Evolutionary conservation across 2,329 filamentous ascomycete species (phyloP).

Genomic region (Aspergillus vadensis): DNA sequence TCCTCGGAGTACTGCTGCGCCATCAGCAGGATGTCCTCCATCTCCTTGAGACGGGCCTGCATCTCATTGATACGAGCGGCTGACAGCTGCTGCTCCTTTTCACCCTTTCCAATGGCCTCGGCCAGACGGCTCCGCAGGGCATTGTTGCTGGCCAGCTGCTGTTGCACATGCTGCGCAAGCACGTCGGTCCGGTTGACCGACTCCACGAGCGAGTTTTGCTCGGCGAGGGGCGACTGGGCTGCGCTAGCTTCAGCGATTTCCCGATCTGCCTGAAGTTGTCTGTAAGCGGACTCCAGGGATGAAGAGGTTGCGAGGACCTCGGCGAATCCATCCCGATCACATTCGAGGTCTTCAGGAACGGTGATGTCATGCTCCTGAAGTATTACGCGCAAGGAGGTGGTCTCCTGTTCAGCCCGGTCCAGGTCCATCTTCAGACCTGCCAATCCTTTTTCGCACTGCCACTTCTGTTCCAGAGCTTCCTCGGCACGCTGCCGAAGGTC

Average conservation of each 20-base stretch:
- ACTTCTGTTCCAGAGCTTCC: constrained; percentile 92
- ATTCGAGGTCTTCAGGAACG: constrained; percentile 63
- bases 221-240: constrained; percentile 71
- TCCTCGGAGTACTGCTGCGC: constrained; percentile 88
- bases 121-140: constrained; percentile 74
- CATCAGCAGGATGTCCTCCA: constrained; percentile 80
- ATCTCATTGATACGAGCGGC: constrained; percentile 80
- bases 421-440: constrained; percentile 92
- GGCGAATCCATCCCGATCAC: constrained; percentile 45
- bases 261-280: constrained; percentile 69
- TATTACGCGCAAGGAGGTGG: constrained; percentile 74
- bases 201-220: constrained; percentile 67
- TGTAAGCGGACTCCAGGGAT: constrained; percentile 72
- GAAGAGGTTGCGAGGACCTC: constrained; percentile 63
- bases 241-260: constrained; percentile 67
- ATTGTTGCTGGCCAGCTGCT: constrained; percentile 77
- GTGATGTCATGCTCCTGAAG: constrained; percentile 81
- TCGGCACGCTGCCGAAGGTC: constrained; percentile 83
- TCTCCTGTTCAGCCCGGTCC: constrained; percentile 92
- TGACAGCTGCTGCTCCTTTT: constrained; percentile 78
- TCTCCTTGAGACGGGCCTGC: constrained; percentile 73
- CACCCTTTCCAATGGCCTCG: constrained; percentile 78
- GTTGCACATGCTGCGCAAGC: constrained; percentile 74
- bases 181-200: constrained; percentile 78
- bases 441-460: constrained; percentile 89